Evolutionary conservation across 1,139 yeast genomes (phyloP).

Genomic region (Taphrina pruni): DNA sequence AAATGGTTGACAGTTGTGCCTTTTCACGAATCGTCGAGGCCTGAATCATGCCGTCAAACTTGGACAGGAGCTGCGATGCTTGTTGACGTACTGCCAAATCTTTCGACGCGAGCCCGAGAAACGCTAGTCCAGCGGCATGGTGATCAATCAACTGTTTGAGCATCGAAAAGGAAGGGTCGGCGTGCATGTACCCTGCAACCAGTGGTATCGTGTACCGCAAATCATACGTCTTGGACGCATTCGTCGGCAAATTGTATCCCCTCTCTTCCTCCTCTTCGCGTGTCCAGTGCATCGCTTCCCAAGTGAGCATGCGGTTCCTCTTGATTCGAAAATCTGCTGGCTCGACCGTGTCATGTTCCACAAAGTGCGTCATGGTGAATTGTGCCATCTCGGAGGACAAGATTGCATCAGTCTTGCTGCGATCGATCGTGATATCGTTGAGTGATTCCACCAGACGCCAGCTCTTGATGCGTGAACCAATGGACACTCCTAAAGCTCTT

Average conservation of each 20-base stretch:
- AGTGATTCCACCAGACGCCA: conserved; percentile 27
- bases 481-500: neutral
- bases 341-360: conserved; percentile 8
- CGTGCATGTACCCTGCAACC: conserved; percentile 37
- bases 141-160: conserved; percentile 33
- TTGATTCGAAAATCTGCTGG: neutral
- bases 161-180: conserved; percentile 31
- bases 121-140: conserved; percentile 39
- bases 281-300: neutral
- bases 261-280: conserved; percentile 4
- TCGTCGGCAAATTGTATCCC: neutral
- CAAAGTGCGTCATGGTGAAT: conserved; percentile 12
- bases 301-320: neutral
- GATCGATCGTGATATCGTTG: neutral
- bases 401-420: conserved; percentile 5
- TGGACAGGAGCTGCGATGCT: conserved; percentile 32
- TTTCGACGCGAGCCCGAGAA: conserved; percentile 39
- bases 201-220: conserved; percentile 45
- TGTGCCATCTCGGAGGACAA: conserved; percentile 12
- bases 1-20: conserved; percentile 36
- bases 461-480: conserved; percentile 24
- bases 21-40: conserved; percentile 39
- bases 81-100: conserved; percentile 30
- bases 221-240: conserved; percentile 42
- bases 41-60: conserved; percentile 16